These are phyloP conservation scores for Penicillium sp. DNA, from an alignment of 2,329 filamentous ascomycete genomes.

Conservation along the genomic window DNA sequence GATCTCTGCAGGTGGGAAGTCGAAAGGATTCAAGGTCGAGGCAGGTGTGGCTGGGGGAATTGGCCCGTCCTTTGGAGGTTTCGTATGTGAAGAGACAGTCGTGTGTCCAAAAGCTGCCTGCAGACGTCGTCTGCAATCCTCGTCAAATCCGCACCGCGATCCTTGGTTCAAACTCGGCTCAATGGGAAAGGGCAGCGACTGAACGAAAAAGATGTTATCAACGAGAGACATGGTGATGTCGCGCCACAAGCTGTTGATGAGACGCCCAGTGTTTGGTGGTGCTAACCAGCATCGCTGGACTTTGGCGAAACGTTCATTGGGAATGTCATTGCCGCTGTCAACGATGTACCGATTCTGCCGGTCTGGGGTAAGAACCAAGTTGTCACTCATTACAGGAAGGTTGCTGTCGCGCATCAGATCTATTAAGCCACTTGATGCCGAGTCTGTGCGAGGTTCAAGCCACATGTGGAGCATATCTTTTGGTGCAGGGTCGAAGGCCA, in stretches of 20 bases:
- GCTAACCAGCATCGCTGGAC: constrained; percentile 46
- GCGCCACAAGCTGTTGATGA: constrained; percentile 45
- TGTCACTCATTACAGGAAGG: constrained; percentile 27
- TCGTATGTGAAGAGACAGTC: constrained; percentile 18
- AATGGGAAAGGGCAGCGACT: constrained; percentile 20
- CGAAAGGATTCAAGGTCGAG: constrained; percentile 28
- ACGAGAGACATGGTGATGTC: constrained; percentile 38
- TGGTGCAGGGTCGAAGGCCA: constrained; percentile 27
- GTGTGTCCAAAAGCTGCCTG: constrained; percentile 38
- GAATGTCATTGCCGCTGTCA: constrained; percentile 31
- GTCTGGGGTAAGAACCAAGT: constrained; percentile 20
- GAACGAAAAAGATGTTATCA: constrained; percentile 43
- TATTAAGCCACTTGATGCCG: constrained; percentile 30
- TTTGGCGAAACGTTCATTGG: constrained; percentile 43
- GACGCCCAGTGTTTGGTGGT: constrained; percentile 38
- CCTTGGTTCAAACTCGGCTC: constrained; percentile 29
- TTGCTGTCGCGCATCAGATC: constrained; percentile 30
- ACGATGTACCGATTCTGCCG: constrained; percentile 25
- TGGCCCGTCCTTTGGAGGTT: constrained; percentile 17
- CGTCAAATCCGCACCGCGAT: constrained; percentile 41
- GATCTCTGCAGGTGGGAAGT: constrained; percentile 53
- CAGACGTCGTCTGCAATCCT: constrained; percentile 43
- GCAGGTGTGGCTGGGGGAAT: constrained; percentile 22
- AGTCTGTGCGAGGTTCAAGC: constrained; percentile 37
- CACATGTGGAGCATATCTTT: constrained; percentile 39